Evolutionary conservation across 1,139 yeast species (phyloP).

Genomic region (Geotrichum fermentans): DNA sequence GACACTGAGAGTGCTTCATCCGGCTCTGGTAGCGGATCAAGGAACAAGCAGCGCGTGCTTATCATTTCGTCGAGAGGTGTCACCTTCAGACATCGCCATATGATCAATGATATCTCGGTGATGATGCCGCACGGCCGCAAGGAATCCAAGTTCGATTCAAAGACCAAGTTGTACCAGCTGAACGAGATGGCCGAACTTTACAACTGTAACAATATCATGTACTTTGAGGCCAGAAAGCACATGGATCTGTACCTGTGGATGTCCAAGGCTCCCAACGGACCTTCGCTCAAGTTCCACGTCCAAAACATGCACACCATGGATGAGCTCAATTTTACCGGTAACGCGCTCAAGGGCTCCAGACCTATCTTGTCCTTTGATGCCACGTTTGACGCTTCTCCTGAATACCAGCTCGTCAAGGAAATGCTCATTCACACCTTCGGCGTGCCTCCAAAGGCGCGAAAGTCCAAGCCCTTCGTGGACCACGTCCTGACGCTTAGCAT

Average conservation of each 20-base stretch:
- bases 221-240: slow-evolving; percentile 95
- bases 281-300: slow-evolving; percentile 87
- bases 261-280: slow-evolving; percentile 96
- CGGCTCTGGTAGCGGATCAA: slow-evolving; percentile 31
- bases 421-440: slow-evolving; percentile 83
- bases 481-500: slow-evolving; percentile 91
- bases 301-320: slow-evolving; percentile 95
- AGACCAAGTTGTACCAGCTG: slow-evolving; percentile 79
- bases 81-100: slow-evolving; percentile 82
- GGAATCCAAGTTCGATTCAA: slow-evolving; percentile 93
- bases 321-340: slow-evolving; percentile 93
- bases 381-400: slow-evolving; percentile 61
- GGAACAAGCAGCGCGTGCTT: slow-evolving; percentile 49
- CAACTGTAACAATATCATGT: slow-evolving; percentile 92
- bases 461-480: slow-evolving; percentile 89
- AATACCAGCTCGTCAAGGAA: slow-evolving; percentile 74
- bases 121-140: slow-evolving; percentile 93
- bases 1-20: slow-evolving; percentile 38
- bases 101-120: slow-evolving; percentile 72
- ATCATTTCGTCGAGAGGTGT: slow-evolving; percentile 93
- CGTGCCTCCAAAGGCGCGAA: slow-evolving; percentile 94
- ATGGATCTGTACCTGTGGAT: slow-evolving; percentile 93
- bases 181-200: slow-evolving; percentile 95
- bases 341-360: slow-evolving; percentile 91
- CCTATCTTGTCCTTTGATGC: slow-evolving; percentile 90